phyloP scores from a whole-genome alignment of 306 rosid species.

The Cucumis melo region DNA sequence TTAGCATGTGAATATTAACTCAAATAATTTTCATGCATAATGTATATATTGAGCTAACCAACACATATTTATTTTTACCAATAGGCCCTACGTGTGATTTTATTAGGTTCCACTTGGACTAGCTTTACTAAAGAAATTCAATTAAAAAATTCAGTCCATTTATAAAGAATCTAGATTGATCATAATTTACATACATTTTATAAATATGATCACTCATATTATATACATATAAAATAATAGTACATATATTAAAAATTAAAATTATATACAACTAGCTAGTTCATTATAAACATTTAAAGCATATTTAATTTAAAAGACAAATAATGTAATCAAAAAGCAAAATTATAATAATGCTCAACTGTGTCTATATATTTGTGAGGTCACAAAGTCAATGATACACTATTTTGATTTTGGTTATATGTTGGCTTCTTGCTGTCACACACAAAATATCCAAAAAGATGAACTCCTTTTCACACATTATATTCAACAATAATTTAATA shows the following conservation, averaged over 20 bases:
- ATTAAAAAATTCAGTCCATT: too few relatives aligned
- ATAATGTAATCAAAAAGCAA: not conserved
- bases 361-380: not conserved
- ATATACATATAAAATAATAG: not conserved
- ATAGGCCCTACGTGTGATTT: too few relatives aligned
- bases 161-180: too few relatives aligned
- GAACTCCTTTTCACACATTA: not conserved
- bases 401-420: not conserved
- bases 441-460: conserved; percentile 1
- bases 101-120: not conserved
- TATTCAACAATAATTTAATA: not conserved
- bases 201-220: not conserved
- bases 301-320: not conserved
- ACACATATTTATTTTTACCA: too few relatives aligned
- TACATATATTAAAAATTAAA: not conserved
- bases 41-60: too few relatives aligned
- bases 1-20: too few relatives aligned
- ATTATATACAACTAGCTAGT: not conserved
- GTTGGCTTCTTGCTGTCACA: conserved; percentile 1
- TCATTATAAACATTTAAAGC: not conserved
- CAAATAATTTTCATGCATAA: too few relatives aligned
- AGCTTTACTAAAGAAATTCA: not conserved
- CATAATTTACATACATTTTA: not conserved
- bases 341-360: not conserved
- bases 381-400: not conserved